Conservation (phyloP, 2,329 filamentous ascomycete genomes). For the Fusarium palustre region DNA sequence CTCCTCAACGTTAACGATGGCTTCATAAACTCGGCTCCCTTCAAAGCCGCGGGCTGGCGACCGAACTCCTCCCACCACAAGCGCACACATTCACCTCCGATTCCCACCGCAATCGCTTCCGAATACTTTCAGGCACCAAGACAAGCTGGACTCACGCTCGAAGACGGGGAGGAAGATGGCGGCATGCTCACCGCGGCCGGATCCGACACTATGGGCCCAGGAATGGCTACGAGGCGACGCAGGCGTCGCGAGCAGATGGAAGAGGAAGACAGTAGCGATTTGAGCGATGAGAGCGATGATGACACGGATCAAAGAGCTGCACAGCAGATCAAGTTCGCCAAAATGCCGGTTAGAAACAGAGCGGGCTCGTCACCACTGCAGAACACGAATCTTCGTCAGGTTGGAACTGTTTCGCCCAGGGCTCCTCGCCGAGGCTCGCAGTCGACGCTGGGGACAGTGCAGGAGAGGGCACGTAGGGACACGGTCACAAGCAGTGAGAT, state of each 20-base stretch:
- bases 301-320: slow-evolving; percentile 80
- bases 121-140: slow-evolving; percentile 85
- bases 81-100: slow-evolving; percentile 86
- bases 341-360: slow-evolving; percentile 89
- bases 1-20: slow-evolving; percentile 84
- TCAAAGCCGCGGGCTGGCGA: slow-evolving; percentile 85
- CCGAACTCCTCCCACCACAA: slow-evolving; percentile 80
- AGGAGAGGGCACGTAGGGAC: slow-evolving; percentile 76
- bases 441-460: slow-evolving; percentile 75
- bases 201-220: slow-evolving; percentile 75
- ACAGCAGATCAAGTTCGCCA: slow-evolving; percentile 94
- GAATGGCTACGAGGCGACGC: slow-evolving; percentile 74
- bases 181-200: slow-evolving; percentile 77
- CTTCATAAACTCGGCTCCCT: slow-evolving; percentile 82
- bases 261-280: slow-evolving; percentile 86
- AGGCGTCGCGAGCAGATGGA: slow-evolving; percentile 79
- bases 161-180: slow-evolving; percentile 78
- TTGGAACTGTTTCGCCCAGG: slow-evolving; percentile 60
- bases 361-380: slow-evolving; percentile 90
- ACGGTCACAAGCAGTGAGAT: slow-evolving; percentile 86
- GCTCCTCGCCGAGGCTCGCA: slow-evolving; percentile 74
- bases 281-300: slow-evolving; percentile 87
- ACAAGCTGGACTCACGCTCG: slow-evolving; percentile 71
- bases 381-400: slow-evolving; percentile 70
- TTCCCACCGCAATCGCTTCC: slow-evolving; percentile 82